Base-by-base conservation (phyloP, 2,329 filamentous ascomycete genomes). In the Talaromyces sp. region DNA sequence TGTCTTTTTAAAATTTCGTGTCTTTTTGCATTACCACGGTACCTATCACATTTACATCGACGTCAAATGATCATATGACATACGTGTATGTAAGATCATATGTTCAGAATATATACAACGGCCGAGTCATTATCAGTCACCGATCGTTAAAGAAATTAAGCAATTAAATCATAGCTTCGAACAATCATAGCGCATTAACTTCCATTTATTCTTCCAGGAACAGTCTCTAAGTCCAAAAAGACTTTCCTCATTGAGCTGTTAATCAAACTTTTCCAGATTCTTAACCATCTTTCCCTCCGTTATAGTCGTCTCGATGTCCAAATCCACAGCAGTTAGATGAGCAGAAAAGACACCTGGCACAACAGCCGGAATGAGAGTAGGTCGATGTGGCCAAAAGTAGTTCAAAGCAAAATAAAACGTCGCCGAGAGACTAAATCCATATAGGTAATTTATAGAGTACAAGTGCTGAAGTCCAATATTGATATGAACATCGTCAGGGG, bases 371-470 rank as follows among this genome's bases (percentile, higher is more conserved):
- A 64, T 64, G 6, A 64, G 54, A 64, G 54, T 64, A 13, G 31
- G 43, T 15, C 52, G 62, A 59, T 64, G 41, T 9, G 62, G 62
- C 62, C 52, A 59, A 43, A 64, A 43, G 15, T 64, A 64, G 43
- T 64, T 64, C 43, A 64, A 59, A 6, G 43, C 43, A 59, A 64
- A 64, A 52, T 64, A 64, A 6, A 64, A n/a, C 10, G 62, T 27
- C 33, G 54, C 19, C 7, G 62, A 64, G 15, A 64, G 33, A 64
- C 54, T 9, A 15, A 64, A 64, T 17, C 62, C 62, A 33, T 64
- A 64, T 45, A 64, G 45, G 22, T 64, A 64, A 54, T 64, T 64
- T n/a, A 64, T 64, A 3, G 62, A 64, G 15, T 64, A 64, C 25
- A 64, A 52, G 15, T 64, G 52, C 11, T 59, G 11, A 19, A 64